Base-by-base conservation (phyloP, 306 rosid genomes). In the Rubus idaeus region DNA sequence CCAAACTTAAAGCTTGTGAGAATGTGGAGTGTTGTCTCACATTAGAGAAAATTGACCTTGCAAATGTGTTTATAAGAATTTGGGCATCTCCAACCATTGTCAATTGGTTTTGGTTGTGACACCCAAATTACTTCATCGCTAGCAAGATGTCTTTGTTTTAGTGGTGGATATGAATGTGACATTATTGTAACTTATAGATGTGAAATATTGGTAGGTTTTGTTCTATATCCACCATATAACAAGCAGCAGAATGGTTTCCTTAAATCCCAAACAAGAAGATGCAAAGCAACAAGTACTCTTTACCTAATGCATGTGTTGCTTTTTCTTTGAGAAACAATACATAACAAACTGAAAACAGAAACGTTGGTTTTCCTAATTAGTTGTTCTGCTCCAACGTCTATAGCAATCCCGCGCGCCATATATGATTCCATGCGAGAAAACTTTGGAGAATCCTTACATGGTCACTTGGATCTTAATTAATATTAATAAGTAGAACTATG, bases 261-360 rank as follows among this genome's bases (percentile, higher is more conserved):
- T 84, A 75, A 81, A 86, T 73, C 67, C 83, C 74, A 87, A 83
- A 77, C 84, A 86, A 82, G 70, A 77, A 75, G 63, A 71, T 82
- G 57, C 80, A 80, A 90, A 90, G 96, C 91, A 89, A 92, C 89
- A 87, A 69, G 70, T 77, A 86, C 91, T 69, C 76, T 55, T 81
- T 83, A 90, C 96, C 96, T 87, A 92, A 70, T 68, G 14, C 76
- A 79, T 78, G 42, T 76, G 16, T 88, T 84, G 81, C 88, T 84
- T 88, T 67, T 51, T 73, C 70, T 68, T 83, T 82, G 75, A 81
- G 88, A 74, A 84, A 83, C 81, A 71, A 23, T 66, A 21, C 41
- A 76, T 80, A 66, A 81, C 75, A 41, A 75, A 75, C 75, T 47
- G 44, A 84, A 78, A 78, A 70, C 55, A n/a, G 51, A 26, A 69